Percentiles rank a stretch among this genome's conserved stretches.
These are phyloP conservation scores for Coelastrella sp. DNA, from an alignment of 139 green algal genomes.

Conservation along the genomic window DNA sequence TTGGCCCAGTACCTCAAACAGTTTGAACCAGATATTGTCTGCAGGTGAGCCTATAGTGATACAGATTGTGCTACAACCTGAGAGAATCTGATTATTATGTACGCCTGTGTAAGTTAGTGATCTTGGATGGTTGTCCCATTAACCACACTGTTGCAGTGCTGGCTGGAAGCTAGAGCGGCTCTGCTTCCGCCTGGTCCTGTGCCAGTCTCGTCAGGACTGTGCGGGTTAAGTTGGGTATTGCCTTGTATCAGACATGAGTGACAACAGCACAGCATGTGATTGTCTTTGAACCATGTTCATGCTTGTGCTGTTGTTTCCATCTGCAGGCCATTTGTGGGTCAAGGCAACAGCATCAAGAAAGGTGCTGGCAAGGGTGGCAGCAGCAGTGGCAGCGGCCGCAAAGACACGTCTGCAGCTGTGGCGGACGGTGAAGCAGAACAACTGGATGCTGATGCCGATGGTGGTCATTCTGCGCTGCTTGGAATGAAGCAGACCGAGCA, in stretches of 20 bases:
- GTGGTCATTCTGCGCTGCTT: neutral
- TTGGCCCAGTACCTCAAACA: constrained; percentile 75
- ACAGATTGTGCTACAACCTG: neutral
- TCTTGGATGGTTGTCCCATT: no score
- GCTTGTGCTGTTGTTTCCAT: no score
- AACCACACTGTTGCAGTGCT: no score
- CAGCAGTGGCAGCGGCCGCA: neutral
- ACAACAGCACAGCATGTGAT: neutral
- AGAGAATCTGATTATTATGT: neutral
- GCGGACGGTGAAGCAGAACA: neutral
- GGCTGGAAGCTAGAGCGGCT: no score
- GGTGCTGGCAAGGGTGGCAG: constrained; percentile 37
- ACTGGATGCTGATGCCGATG: constrained; percentile 9
- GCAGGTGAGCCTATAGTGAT: constrained; percentile 43
- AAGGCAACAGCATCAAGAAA: constrained; percentile 48
- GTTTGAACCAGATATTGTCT: constrained; percentile 69
- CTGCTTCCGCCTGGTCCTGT: no score
- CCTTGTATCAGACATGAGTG: neutral
- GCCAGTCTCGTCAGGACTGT: no score
- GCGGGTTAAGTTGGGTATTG: no score
- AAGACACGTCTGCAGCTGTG: constrained; percentile 2
- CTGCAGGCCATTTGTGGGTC: constrained; percentile 88
- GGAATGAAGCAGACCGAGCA: constrained; percentile 69
- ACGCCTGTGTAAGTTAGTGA: no score
- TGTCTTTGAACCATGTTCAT: neutral